A percentile compares a stretch with the other conserved stretches of the same genome.
These are phyloP conservation scores for Podila epicladia DNA, from an alignment of 192 early-diverging fungal species.

Conservation along the genomic window DNA sequence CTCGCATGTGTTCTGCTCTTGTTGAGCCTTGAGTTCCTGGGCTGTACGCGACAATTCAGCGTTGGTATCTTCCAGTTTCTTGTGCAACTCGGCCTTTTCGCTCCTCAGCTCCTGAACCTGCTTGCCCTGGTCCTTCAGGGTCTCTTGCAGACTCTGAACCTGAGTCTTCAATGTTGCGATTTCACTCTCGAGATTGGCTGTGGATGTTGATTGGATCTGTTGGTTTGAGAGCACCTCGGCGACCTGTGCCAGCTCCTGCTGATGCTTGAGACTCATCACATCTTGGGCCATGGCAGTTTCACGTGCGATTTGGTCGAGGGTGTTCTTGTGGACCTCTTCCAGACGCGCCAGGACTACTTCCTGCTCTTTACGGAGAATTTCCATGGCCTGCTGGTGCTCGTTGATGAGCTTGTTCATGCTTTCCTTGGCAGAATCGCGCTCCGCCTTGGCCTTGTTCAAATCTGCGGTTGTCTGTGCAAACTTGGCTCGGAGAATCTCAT, in stretches of 20 bases:
- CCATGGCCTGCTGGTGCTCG: conserved; percentile 38
- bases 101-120: conserved; percentile 2
- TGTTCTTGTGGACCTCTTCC: conserved; percentile 23
- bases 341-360: conserved; percentile 12
- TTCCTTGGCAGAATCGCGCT: conserved; percentile 46
- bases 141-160: conserved; percentile 7
- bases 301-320: conserved; percentile 18
- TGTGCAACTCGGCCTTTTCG: conserved; percentile 7
- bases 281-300: conserved; percentile 34
- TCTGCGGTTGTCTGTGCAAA: conserved; percentile 35
- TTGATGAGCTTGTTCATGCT: conserved; percentile 44
- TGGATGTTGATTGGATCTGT: neutral
- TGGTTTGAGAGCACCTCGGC: neutral
- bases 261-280: conserved; percentile 14
- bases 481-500: conserved; percentile 38
- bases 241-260: conserved; percentile 24
- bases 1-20: neutral
- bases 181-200: neutral
- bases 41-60: neutral
- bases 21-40: conserved; percentile 6
- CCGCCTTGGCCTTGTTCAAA: conserved; percentile 27
- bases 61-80: conserved; percentile 15
- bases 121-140: conserved; percentile 4
- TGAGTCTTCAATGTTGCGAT: conserved; percentile 1
- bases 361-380: conserved; percentile 28